Percentiles rank a stretch among this genome's conserved stretches.
phyloP scores from a whole-genome alignment of 139 green algal species.

The Nannochloris sp. region DNA sequence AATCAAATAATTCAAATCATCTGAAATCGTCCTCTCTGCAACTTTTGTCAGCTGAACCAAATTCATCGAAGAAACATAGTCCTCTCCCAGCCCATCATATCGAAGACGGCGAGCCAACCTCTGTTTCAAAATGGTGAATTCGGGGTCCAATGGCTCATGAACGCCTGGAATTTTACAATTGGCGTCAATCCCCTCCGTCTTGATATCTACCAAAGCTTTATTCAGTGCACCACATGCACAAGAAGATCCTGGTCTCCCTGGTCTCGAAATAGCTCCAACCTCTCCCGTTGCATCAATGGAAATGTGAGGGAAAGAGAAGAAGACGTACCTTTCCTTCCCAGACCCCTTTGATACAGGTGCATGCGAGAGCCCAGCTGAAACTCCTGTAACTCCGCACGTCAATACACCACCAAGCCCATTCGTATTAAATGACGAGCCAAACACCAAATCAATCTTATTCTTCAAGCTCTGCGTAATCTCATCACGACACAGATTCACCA shows the following conservation, averaged over 20 bases:
- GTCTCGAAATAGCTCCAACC: slow-evolving; percentile 57
- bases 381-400: slow-evolving; percentile 68
- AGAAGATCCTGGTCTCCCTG: slow-evolving; percentile 38
- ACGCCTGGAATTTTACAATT: slow-evolving; percentile 49
- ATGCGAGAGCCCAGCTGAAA: slow-evolving; percentile 54
- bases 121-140: slow-evolving; percentile 83
- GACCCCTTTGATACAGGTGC: slow-evolving; percentile 23
- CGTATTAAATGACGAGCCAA: slow-evolving; percentile 68
- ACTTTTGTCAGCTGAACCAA: slow-evolving; percentile 68
- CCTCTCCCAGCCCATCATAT: slow-evolving; percentile 26
- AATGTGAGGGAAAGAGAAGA: slow-evolving; percentile 87
- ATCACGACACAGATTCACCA: slow-evolving; percentile 81
- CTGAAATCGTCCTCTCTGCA: slow-evolving; percentile 68
- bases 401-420: slow-evolving; percentile 75
- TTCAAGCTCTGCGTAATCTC: slow-evolving; percentile 67
- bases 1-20: slow-evolving; percentile 84
- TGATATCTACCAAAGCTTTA: slow-evolving; percentile 39
- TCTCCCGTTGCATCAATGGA: slow-evolving; percentile 55
- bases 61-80: slow-evolving; percentile 28
- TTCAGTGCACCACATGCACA: slow-evolving; percentile 76
- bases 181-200: slow-evolving; percentile 22
- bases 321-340: slow-evolving; percentile 77
- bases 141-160: slow-evolving; percentile 72
- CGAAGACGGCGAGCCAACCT: slow-evolving; percentile 59
- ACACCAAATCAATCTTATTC: slow-evolving; percentile 65